Base-by-base conservation (phyloP, 768 basidiomycete genomes). In the Naganishia friedmannii region DNA sequence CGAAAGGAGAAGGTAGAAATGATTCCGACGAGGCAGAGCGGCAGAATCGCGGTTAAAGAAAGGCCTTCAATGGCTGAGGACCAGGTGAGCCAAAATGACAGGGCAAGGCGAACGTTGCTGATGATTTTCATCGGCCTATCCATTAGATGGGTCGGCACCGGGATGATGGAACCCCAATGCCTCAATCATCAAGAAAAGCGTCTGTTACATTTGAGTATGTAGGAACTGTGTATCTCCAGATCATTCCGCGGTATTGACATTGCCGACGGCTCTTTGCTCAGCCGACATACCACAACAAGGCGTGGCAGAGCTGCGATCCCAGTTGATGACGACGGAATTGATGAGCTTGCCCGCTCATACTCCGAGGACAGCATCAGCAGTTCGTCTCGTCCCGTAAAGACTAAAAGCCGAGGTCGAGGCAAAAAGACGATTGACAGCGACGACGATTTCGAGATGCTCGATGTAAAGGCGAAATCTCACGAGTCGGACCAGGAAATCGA, bases 321-420 rank as follows among this genome's bases (percentile, higher is more conserved):
- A 3, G 10, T 42, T 13, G 60, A 63, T 29, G 60, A 63, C 60
- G 60, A 42, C 8, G 60, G 46, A 15, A 63, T 63, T 29, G 60
- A 63, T 42, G 60, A 63, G 29, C 32, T 63, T n/a, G 60, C 60
- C 12, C 60, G 60, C 21, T 63, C 60, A 63, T 63, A 63, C 29
- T 63, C 60, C 23, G 60, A 63, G 29, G 60, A 63, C 23, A 63
- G 60, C 60, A 45, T 63, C 7, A 31, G 23, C 10, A 29, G 23
- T 29, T 42, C n/a, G 39, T 23, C 39, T 17, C 34, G 39, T 42
- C 23, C 39, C 19, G 60, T 9, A 8, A 42, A 42, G n/a, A 17
- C 39, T 46, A 19, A 55, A 55, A 55, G 54, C 29, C 34, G 58
- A 66, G 31, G 65, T 3, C n/a, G 23, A 31, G 48, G 48, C 37